phyloP scores from a whole-genome alignment of 108 stramenopile species.

The Seminavis robusta region DNA sequence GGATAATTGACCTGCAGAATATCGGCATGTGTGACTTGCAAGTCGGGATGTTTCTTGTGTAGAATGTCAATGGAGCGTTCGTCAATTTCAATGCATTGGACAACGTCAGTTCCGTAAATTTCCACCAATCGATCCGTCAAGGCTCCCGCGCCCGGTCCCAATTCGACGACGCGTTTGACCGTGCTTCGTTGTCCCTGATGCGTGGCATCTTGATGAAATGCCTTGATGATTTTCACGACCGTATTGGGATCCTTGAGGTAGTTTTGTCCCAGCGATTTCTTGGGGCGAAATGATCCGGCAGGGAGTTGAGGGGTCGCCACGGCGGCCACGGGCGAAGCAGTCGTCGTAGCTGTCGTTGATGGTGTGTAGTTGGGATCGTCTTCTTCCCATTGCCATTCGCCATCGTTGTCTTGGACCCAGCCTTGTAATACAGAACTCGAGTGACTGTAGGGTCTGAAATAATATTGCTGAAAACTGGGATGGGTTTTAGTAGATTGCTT shows the following conservation, averaged over 20 bases:
- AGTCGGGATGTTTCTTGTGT: constrained; percentile 55
- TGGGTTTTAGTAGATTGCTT: no score
- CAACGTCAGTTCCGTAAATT: constrained; percentile 56
- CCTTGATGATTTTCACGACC: constrained; percentile 85
- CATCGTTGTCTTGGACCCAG: constrained; percentile 69
- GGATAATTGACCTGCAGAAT: constrained; percentile 91
- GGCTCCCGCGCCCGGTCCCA: constrained; percentile 96
- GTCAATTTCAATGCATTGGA: constrained; percentile 96
- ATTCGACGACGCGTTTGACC: constrained; percentile 60
- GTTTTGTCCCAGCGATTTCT: constrained; percentile 97
- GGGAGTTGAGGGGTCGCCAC: constrained; percentile 71
- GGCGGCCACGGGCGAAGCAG: constrained; percentile 17
- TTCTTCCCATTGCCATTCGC: constrained; percentile 89
- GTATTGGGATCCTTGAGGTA: constrained; percentile 93
- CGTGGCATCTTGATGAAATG: constrained; percentile 83
- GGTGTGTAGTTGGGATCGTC: constrained; percentile 51
- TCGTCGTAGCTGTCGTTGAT: constrained; percentile 11
- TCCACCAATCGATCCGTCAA: constrained; percentile 82
- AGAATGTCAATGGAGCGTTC: constrained; percentile 82
- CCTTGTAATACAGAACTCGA: constrained; percentile 35
- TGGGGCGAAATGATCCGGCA: constrained; percentile 72
- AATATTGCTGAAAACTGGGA: no score
- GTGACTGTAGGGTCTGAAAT: no score
- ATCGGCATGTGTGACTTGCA: constrained; percentile 68
- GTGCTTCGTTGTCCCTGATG: neutral